Evolutionary conservation across 441 rosid species (phyloP).

Genomic region (Pelargonium exstipulatum): DNA sequence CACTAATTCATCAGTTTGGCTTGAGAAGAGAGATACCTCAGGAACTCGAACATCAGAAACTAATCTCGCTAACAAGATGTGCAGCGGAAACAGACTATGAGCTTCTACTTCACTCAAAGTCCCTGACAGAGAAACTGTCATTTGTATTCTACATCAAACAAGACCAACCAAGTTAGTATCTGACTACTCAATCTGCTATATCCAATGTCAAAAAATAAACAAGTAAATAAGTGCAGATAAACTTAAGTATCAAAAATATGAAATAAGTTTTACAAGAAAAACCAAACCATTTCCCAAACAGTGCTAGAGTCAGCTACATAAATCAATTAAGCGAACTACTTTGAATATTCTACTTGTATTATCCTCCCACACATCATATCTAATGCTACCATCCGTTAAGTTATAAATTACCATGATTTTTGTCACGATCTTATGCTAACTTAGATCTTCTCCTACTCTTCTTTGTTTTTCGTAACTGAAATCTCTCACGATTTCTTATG

Average conservation of each 20-base stretch:
- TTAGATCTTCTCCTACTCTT: no score
- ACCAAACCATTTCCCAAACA: neutral
- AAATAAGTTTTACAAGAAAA: no score
- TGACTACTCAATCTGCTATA: constrained; percentile 7
- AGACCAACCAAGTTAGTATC: constrained; percentile 20
- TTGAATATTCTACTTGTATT: no score
- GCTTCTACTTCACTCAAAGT: constrained; percentile 42
- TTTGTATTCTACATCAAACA: constrained; percentile 60
- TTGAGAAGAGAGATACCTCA: constrained; percentile 42
- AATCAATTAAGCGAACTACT: no score
- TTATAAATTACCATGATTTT: no score
- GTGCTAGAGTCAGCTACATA: no score
- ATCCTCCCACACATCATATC: no score
- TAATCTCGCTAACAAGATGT: constrained; percentile 71
- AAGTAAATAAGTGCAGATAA: neutral
- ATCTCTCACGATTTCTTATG: no score
- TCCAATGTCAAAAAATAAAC: neutral
- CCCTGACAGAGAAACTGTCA: constrained; percentile 52
- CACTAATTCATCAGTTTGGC: constrained; percentile 9
- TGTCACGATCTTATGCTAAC: no score
- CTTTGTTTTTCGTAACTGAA: no score
- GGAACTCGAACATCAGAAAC: constrained; percentile 45
- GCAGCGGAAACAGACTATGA: constrained; percentile 58
- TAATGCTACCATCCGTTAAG: no score
- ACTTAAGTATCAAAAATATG: neutral